phyloP scores from a whole-genome alignment of 768 basidiomycete genomes.

The Termitomyces sp. region DNA sequence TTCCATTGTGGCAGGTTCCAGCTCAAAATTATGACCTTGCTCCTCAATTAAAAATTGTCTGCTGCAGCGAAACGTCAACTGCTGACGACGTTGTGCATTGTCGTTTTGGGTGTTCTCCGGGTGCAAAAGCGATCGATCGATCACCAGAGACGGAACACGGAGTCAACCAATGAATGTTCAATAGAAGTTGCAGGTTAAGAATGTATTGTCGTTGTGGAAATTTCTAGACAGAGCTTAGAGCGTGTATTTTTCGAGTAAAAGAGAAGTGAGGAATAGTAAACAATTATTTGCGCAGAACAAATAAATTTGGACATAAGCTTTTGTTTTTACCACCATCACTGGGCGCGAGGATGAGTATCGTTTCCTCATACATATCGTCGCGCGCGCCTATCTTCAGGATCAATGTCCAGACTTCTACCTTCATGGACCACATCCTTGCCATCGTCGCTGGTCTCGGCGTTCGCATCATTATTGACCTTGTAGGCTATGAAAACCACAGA shows the following conservation, averaged over 20 bases:
- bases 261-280: background rate
- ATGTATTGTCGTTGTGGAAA: background rate
- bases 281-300: conserved; percentile 1
- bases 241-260: background rate
- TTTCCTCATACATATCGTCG: conserved; percentile 31
- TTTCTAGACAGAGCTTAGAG: background rate
- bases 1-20: background rate
- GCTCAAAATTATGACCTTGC: background rate
- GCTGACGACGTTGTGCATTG: background rate
- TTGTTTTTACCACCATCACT: conserved; percentile 11
- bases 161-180: background rate
- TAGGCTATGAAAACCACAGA: conserved; percentile 43
- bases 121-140: background rate
- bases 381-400: conserved; percentile 26
- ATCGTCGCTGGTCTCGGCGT: conserved; percentile 63
- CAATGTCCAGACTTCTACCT: conserved; percentile 26
- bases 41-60: background rate
- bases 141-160: background rate
- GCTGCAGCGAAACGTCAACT: background rate
- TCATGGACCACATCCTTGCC: conserved; percentile 69
- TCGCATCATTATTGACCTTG: conserved; percentile 54
- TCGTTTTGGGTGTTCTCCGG: background rate
- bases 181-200: background rate
- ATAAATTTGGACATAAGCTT: conserved; percentile 10
- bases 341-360: conserved; percentile 25